A percentile compares a stretch with the other conserved stretches of the same genome.
These are phyloP conservation scores for Przewalskia tangutica DNA, from an alignment of 257 asterid genomes.

Conservation along the genomic window DNA sequence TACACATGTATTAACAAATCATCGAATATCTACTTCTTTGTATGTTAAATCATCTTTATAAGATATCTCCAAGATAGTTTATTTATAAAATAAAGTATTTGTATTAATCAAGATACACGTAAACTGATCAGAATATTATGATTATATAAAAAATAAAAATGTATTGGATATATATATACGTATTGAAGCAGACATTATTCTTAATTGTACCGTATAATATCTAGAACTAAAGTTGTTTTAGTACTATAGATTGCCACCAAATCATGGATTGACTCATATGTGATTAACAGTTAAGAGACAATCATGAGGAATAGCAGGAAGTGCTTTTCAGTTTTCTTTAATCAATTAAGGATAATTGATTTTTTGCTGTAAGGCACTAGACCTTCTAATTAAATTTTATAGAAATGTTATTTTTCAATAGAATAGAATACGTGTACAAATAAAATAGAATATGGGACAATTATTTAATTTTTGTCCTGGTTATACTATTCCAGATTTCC, in stretches of 20 bases:
- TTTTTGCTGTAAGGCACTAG: slow-evolving; percentile 3
- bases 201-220: not conserved
- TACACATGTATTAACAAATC: not conserved
- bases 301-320: slow-evolving; percentile 1
- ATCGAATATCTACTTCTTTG: not conserved
- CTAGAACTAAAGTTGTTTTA: not conserved
- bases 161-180: not conserved
- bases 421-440: too few species aligned
- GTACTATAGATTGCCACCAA: not conserved
- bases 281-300: not conserved
- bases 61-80: not conserved
- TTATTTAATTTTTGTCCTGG: too few species aligned
- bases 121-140: fast-evolving
- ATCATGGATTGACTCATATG: not conserved
- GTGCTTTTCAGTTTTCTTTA: not conserved
- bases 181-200: not conserved
- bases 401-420: too few species aligned
- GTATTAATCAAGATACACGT: not conserved
- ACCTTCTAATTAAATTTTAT: not conserved
- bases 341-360: not conserved
- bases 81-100: not conserved
- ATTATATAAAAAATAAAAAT: not conserved
- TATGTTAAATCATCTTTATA: not conserved
- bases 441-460: too few species aligned
- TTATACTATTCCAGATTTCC: too few species aligned